Base-by-base conservation (phyloP, 1,139 yeast genomes). In the Geotrichum siamense region DNA sequence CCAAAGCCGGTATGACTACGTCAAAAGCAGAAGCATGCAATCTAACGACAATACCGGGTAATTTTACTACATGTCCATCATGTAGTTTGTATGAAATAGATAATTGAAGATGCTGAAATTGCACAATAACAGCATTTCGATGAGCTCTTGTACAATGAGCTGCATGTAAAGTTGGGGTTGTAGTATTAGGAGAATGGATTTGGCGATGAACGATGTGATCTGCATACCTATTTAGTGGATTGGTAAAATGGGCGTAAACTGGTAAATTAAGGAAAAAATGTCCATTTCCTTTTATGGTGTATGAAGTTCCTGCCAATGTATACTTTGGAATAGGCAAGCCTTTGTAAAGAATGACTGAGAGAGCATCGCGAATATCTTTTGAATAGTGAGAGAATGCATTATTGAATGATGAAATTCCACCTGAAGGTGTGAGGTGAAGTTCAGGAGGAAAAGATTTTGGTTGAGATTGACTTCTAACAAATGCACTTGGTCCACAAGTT, bases 11-110 rank as follows among this genome's bases (percentile, higher is more conserved):
- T 50, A 91, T 73, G 51, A 85, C 78, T 4, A 91, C 94, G 63
- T 91, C 97, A 67, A 91, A 91, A 1, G 96, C 86, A 1, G 96
- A 85, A 63, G 89, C 97, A 60, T 89, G 87, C 8, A 89, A 96
- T 62, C 86, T 96, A 27, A 86, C 67, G 29, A 91, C 93, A 10
- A 86, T 78, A 12, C 95, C 96, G 75, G 80, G 77, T 33, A 87
- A 79, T 54, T 87, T 71, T 41, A 86, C 71, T 84, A 75, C 39
- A 79, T 84, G 58, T 82, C 82, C 47, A 89, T 81, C 1, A 86
- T 79, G 61, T 94, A 84, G 44, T 89, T 68, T 47, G 82, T 70
- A 54, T 89, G 71, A 33, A 20, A 33, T 21, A 21, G 25, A 5
- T 9, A 33, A 26, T 22, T 33, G 37, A 19, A 33, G 26, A 22